These are phyloP conservation scores for Termitomyces sp. DNA, from an alignment of 1,284 basidiomycete genomes.

Conservation along the genomic window DNA sequence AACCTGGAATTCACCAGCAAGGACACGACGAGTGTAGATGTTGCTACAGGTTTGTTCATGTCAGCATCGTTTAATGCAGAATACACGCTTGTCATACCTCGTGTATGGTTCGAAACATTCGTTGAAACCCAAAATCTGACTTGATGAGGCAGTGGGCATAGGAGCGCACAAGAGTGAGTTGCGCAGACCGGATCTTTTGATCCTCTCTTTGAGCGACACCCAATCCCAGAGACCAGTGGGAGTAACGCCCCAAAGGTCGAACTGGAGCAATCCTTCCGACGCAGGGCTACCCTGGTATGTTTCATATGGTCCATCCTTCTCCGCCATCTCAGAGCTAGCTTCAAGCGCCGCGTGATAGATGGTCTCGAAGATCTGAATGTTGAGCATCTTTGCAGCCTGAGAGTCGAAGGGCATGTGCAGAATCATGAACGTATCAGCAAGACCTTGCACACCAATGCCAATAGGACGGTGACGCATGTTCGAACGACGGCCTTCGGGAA, in stretches of 20 bases:
- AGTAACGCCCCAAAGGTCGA: conserved; percentile 91
- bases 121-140: conserved; percentile 98
- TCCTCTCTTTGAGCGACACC: conserved; percentile 82
- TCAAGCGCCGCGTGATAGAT: conserved; percentile 97
- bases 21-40: conserved; percentile 98
- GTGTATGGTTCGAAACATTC: conserved; percentile 99
- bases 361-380: conserved; percentile 97
- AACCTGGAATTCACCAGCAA: conserved; percentile 99
- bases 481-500: conserved; percentile 84
- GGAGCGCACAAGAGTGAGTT: conserved; percentile 96
- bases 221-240: conserved; percentile 97
- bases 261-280: conserved; percentile 86
- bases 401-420: conserved; percentile 96
- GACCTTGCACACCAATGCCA: conserved; percentile 96
- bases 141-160: conserved; percentile 99
- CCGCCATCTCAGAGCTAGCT: conserved; percentile 87
- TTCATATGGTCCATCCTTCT: conserved; percentile 81
- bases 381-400: conserved; percentile 81
- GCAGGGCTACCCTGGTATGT: conserved; percentile 92
- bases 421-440: conserved; percentile 98
- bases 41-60: conserved; percentile 51
- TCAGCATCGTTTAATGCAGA: background rate
- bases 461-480: conserved; percentile 99
- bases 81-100: conserved; percentile 44
- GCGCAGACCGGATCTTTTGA: conserved; percentile 81